Percentiles rank a stretch among this genome's conserved stretches.
These are phyloP conservation scores for Phyllosticta citrichinensis DNA, from an alignment of 2,329 filamentous ascomycete genomes.

Conservation along the genomic window DNA sequence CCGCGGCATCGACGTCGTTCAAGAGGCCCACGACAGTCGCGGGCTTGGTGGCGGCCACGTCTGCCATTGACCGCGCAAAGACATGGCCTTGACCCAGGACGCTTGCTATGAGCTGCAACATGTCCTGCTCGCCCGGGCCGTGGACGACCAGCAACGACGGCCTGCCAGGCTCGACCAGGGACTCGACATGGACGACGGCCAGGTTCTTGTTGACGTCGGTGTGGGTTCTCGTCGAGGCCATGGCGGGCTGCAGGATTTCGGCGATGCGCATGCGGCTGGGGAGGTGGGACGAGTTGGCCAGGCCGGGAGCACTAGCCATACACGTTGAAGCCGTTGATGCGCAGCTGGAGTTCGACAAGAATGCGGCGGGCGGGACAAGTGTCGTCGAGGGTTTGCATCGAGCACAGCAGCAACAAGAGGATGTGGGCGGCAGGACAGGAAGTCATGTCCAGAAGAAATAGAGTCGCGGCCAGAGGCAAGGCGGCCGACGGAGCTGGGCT, in stretches of 20 bases:
- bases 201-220: conserved; percentile 23
- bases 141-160: conserved; percentile 50
- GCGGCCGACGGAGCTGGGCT: conserved; percentile 8
- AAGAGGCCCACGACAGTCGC: conserved; percentile 54
- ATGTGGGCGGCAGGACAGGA: neutral
- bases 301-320: conserved; percentile 25
- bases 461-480: neutral
- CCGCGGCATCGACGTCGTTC: neutral
- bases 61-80: conserved; percentile 46
- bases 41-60: conserved; percentile 45
- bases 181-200: conserved; percentile 24
- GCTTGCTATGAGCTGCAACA: conserved; percentile 67
- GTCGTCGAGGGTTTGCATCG: conserved; percentile 5
- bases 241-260: conserved; percentile 15
- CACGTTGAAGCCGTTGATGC: conserved; percentile 34
- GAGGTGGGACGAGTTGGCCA: neutral
- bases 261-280: conserved; percentile 11
- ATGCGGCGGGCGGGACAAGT: conserved; percentile 22
- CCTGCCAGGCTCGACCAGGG: conserved; percentile 19
- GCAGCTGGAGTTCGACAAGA: conserved; percentile 27
- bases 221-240: conserved; percentile 27
- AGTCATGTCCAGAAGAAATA: conserved; percentile 8
- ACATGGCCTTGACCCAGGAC: conserved; percentile 65
- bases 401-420: neutral
- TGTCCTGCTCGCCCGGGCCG: conserved; percentile 59